A percentile compares a stretch with the other conserved stretches of the same genome.
phyloP scores from a whole-genome alignment of 495 filamentous ascomycete species.

The Hypoxylon trugodes region DNA sequence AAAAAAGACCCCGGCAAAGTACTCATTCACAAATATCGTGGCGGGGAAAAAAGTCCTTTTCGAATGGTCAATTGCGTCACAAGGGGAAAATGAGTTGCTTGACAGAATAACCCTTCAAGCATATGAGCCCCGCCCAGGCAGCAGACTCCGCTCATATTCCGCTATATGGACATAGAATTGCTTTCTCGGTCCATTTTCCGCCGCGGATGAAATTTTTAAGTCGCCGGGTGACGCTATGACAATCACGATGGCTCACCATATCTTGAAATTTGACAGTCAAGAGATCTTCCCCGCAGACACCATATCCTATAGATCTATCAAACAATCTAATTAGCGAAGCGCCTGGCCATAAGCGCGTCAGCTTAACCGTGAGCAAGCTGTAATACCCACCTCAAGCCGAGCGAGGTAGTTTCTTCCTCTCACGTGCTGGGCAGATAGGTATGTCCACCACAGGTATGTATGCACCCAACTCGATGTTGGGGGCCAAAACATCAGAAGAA shows the following conservation, averaged over 20 bases:
- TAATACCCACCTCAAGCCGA: slow-evolving; percentile 7
- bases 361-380: slow-evolving; percentile 23
- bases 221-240: background rate
- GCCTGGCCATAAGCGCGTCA: background rate
- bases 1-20: background rate
- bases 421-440: slow-evolving; percentile 11
- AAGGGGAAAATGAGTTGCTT: too few relatives aligned
- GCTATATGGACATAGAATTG: background rate
- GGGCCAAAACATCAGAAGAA: slow-evolving; percentile 10
- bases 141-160: background rate
- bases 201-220: background rate
- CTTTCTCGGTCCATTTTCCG: background rate
- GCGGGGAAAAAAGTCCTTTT: background rate
- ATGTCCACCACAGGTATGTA: background rate
- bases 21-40: background rate
- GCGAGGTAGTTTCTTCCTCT: background rate
- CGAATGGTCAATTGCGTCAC: background rate
- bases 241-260: slow-evolving; percentile 17
- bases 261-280: slow-evolving; percentile 21
- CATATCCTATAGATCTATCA: slow-evolving; percentile 6
- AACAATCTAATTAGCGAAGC: background rate
- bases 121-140: slow-evolving; percentile 1
- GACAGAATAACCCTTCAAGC: background rate
- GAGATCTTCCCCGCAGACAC: slow-evolving; percentile 30
- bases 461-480: slow-evolving; percentile 11